These are phyloP conservation scores for Alternaria incomplexa DNA, from an alignment of 2,329 filamentous ascomycete species.

Conservation along the genomic window DNA sequence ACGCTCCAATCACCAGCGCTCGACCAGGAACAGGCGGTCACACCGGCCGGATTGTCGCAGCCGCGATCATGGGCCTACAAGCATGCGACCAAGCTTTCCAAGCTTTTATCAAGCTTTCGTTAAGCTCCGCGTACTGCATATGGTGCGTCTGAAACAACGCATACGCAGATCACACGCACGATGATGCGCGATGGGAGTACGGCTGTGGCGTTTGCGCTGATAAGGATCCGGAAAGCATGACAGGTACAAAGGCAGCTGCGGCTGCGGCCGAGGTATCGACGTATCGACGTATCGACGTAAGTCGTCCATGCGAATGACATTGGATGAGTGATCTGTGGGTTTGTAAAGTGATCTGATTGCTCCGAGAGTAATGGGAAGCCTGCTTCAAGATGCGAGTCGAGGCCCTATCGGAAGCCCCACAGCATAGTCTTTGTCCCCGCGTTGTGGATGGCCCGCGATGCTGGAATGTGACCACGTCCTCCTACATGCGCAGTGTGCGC, in stretches of 20 bases:
- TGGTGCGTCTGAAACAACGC: not conserved
- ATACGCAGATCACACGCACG: not conserved
- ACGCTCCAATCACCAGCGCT: not conserved
- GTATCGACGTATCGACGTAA: not conserved
- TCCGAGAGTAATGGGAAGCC: not conserved
- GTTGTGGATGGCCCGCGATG: not conserved
- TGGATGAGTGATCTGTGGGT: not conserved
- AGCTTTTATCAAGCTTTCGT: slow-evolving; percentile 7
- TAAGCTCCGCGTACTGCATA: not conserved
- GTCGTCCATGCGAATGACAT: not conserved
- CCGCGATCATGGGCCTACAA: slow-evolving; percentile 1
- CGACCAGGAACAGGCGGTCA: not conserved
- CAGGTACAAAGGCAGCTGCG: not conserved
- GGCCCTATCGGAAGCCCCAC: not conserved
- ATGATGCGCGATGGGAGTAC: not conserved
- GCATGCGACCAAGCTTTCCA: slow-evolving; percentile 12
- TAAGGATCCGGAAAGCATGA: not conserved
- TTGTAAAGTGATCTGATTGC: not conserved
- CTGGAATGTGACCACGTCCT: not conserved
- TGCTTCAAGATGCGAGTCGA: not conserved
- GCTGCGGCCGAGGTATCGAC: not conserved
- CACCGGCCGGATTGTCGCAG: not conserved
- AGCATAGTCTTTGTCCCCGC: not conserved
- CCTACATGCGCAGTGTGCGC: not conserved
- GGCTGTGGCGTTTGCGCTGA: not conserved